Evolutionary conservation across 148 eudicot genomes (phyloP), one percentile per base, ranked within the genome.

Genomic region (Rhododendron ovatum): DNA sequence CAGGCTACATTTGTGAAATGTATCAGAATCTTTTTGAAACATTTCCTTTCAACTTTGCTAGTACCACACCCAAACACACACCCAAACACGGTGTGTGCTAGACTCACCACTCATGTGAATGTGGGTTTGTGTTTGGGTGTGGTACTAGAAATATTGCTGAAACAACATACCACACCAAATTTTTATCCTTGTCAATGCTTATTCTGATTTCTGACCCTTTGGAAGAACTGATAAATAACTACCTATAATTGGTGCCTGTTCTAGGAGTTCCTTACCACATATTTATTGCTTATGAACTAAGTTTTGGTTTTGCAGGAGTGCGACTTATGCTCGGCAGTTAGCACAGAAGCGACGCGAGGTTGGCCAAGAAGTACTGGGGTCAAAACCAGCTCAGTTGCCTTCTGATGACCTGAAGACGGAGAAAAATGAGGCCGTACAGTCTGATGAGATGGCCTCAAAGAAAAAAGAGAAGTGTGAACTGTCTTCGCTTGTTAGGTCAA

Each of bases 291-390:
- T 77, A 80, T 65, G 81, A 74, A n/a, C 79, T 67, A 45, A 15
- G 76, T 51, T 67, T 76, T 61, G 87, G 81, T 85, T 48, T 84
- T 89, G 87, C 95, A 97, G 98, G 96, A 97, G 98, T 89, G 96
- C 96, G 20, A 80, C 92, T 53, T 98, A 93, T 88, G 91, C 89
- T 79, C 88, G 98, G 89, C 96, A 94, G 88, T n/a, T 94, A 79
- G 88, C 92, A 55, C 90, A 93, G 87, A 90, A 88, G 86, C 92
- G 93, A 53, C 88, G 51, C 63, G 90, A 83, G 87, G 91, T 80
- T 45, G 88, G 79, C 24, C 77, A 41, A 48, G 91, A 85, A 77
- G 92, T 86, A 47, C 83, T 18, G 78, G 82, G 76, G 74, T 75
- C 69, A 45, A 86, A 85, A 48, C 80, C 37, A 41, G 71, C 53